phyloP scores from a whole-genome alignment of 495 filamentous ascomycete genomes.

The Pseudoneurospora amorphoporcata region DNA sequence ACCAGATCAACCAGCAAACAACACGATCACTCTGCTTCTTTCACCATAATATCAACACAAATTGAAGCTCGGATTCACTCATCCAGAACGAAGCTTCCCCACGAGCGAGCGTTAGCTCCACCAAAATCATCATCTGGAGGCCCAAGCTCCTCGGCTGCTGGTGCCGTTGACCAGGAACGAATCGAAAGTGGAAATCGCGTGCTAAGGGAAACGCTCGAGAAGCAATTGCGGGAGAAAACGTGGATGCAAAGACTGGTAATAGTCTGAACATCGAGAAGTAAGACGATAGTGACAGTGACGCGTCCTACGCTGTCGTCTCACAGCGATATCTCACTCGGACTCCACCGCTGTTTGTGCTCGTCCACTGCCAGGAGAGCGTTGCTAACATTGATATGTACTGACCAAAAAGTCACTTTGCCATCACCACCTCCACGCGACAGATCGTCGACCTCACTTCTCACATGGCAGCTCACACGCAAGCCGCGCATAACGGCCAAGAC shows the following conservation, averaged over 20 bases:
- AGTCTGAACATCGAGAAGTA: background rate
- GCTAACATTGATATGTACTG: background rate
- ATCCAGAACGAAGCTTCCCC: background rate
- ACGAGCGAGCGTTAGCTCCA: background rate
- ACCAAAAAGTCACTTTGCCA: background rate
- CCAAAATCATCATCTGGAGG: background rate
- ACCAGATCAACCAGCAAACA: background rate
- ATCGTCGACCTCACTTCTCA: background rate
- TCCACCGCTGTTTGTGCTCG: background rate
- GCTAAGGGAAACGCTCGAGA: background rate
- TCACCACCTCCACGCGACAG: background rate
- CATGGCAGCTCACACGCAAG: slow-evolving; percentile 31
- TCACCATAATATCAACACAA: background rate
- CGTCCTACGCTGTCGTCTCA: background rate
- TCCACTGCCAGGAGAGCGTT: background rate
- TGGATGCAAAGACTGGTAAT: background rate
- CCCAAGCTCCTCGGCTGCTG: background rate
- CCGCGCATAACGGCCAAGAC: background rate
- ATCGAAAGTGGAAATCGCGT: background rate
- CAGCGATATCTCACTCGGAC: background rate
- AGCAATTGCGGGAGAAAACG: background rate
- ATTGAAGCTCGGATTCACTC: background rate
- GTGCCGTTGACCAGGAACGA: background rate
- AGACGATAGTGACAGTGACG: background rate
- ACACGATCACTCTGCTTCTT: background rate